Evolutionary conservation across 306 rosid species (phyloP).

Genomic region (Fagus crenata): DNA sequence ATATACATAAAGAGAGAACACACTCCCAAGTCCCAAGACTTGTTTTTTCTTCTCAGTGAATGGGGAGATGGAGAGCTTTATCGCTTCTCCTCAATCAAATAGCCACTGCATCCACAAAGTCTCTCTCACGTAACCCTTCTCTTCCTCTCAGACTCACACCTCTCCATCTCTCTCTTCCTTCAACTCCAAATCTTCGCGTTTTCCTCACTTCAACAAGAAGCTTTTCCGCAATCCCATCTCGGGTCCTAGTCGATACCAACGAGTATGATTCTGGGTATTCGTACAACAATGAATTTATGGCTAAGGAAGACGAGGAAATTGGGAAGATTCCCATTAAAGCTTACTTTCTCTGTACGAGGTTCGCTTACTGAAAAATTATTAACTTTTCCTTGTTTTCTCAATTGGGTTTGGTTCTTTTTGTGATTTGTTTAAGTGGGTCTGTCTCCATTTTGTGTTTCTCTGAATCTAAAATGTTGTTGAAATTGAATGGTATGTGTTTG

Average conservation of each 20-base stretch:
- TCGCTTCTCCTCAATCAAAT: slow-evolving; percentile 49
- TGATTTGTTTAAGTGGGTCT: slow-evolving; percentile 12
- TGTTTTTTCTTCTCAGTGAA: slow-evolving; percentile 32
- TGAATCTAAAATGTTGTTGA: background rate
- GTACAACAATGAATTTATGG: slow-evolving; percentile 22
- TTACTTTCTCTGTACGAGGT: slow-evolving; percentile 90
- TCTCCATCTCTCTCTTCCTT: slow-evolving; percentile 21
- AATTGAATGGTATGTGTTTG: background rate
- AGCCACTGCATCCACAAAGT: slow-evolving; percentile 32
- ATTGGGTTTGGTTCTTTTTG: slow-evolving; percentile 2
- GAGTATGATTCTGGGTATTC: slow-evolving; percentile 44
- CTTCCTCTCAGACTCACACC: slow-evolving; percentile 17
- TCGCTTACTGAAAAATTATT: background rate
- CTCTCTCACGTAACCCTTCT: slow-evolving; percentile 11
- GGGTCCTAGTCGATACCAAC: slow-evolving; percentile 25
- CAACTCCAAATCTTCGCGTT: slow-evolving; percentile 10
- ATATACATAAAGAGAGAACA: no score
- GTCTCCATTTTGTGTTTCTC: slow-evolving; percentile 3
- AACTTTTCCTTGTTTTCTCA: slow-evolving; percentile 20
- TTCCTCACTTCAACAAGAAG: slow-evolving; percentile 40
- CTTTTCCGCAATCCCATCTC: slow-evolving; percentile 58
- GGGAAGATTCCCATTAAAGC: slow-evolving; percentile 81
- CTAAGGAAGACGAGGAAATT: slow-evolving; percentile 35
- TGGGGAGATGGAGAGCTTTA: slow-evolving; percentile 85
- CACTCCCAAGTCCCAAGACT: no score